Conservation (phyloP, 2,329 filamentous ascomycete genomes). For the Grosmannia clavigera region DNA sequence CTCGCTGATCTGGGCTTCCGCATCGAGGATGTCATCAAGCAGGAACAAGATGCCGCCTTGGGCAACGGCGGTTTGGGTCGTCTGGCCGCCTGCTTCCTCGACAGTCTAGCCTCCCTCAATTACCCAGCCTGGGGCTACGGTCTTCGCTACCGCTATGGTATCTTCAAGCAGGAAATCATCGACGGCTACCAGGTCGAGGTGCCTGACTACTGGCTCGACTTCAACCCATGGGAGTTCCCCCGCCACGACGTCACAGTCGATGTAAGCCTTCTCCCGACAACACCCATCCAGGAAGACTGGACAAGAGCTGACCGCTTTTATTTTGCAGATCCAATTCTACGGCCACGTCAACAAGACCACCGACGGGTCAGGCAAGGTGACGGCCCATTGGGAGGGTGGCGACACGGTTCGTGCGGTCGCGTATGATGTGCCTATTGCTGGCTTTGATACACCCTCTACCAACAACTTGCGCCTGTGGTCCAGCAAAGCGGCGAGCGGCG, state of each 20-base stretch:
- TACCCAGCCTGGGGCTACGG: conserved; percentile 97
- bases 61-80: conserved; percentile 93
- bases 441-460: conserved; percentile 77
- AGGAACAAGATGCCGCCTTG: conserved; percentile 92
- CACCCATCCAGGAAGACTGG: neutral
- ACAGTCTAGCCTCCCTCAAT: conserved; percentile 88
- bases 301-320: neutral
- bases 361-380: conserved; percentile 63
- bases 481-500: conserved; percentile 89
- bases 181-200: conserved; percentile 97
- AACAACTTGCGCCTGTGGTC: conserved; percentile 98
- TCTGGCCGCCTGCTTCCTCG: conserved; percentile 90
- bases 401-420: conserved; percentile 87
- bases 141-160: conserved; percentile 87
- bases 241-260: conserved; percentile 91
- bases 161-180: conserved; percentile 99
- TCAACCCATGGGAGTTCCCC: conserved; percentile 98
- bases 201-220: conserved; percentile 97
- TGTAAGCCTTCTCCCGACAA: conserved; percentile 26
- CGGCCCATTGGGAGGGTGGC: conserved; percentile 77
- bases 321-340: conserved; percentile 71
- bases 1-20: conserved; percentile 85
- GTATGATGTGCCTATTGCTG: conserved; percentile 86
- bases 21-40: conserved; percentile 86
- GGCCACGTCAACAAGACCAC: conserved; percentile 66